Evolutionary conservation across 441 rosid genomes (phyloP), one percentile per base, ranked within the genome.

Genomic region (Rhodomyrtus psidioides): DNA sequence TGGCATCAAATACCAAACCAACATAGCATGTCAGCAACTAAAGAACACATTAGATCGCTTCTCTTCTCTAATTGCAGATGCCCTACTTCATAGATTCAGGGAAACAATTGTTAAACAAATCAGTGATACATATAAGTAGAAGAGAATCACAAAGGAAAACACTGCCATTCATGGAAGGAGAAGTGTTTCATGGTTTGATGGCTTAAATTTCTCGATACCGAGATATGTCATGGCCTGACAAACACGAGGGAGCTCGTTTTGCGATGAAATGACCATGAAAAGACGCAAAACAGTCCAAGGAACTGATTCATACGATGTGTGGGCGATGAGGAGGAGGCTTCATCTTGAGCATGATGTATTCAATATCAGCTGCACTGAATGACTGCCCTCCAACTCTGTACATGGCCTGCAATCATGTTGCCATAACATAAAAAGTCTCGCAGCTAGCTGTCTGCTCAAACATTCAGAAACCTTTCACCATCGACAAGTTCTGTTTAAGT

Each of bases 331-430:
- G 87, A 7, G 95, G 93, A 56, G 94, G 95, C 83, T 94, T 94
- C 95, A 90, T 93, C 92, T 91, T 94, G 89, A 94, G 88, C 89
- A 94, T 86, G 42, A 85, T 84, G 90, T 90, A 93, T 84, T 93
- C 96, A 42, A 94, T 94, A 85, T 91, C 94, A 62, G 92, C 94
- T 87, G 94, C 97, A 88, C 91, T 93, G 57, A 93, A 87, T 24
- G 94, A 90, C 74, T 87, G 91, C n/a, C 95, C 96, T 86, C 97
- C 97, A 28, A 94, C 89, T 9, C 90, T 93, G 86, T 94, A 94
- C 86, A 94, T 91, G 87, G 93, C 96, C 97, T 94, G 90, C 92
- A 90, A 84, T 57, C 49, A 60, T 30, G 82, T 19, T 83, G 85
- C 81, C 57, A 65, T 54, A 58, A 34, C 53, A 39, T 88, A 70